Evolutionary conservation across 2,329 filamentous ascomycete genomes (phyloP).

Genomic region (Stagonosporopsis tanaceti): DNA sequence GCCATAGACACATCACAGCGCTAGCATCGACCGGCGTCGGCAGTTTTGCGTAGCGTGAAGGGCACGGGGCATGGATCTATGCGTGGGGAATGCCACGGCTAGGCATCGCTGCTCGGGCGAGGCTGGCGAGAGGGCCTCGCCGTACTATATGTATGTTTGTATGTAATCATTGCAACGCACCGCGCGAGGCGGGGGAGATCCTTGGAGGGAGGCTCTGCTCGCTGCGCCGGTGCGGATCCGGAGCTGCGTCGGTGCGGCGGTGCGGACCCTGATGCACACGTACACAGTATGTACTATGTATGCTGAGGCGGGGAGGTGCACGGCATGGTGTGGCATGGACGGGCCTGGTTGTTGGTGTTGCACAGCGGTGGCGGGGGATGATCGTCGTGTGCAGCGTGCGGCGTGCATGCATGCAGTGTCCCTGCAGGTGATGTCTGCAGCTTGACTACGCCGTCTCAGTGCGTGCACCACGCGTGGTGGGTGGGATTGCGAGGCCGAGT

Average conservation of each 20-base stretch:
- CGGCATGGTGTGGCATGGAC: background rate
- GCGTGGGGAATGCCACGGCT: background rate
- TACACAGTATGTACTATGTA: too few relatives aligned
- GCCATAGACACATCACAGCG: constrained; percentile 9
- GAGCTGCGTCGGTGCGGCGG: background rate
- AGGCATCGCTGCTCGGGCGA: background rate
- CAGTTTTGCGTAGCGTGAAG: background rate
- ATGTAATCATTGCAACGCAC: too few relatives aligned
- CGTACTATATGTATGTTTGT: too few relatives aligned
- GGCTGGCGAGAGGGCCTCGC: background rate
- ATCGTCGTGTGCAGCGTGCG: too few relatives aligned
- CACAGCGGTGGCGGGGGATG: background rate
- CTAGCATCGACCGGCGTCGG: constrained; percentile 2
- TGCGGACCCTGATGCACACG: constrained; percentile 11
- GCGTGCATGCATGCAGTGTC: constrained; percentile 1
- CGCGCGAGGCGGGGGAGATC: too few relatives aligned
- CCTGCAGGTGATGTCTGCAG: background rate
- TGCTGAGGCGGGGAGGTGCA: background rate
- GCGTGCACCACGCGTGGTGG: too few relatives aligned
- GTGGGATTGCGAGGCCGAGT: too few relatives aligned
- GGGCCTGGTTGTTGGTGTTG: background rate
- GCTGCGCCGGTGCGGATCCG: background rate
- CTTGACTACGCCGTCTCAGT: too few relatives aligned
- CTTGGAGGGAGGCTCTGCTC: too few relatives aligned
- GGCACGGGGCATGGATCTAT: too few relatives aligned